Evolutionary conservation across 2,329 filamentous ascomycete genomes (phyloP).

Genomic region (Colletotrichum incanum): DNA sequence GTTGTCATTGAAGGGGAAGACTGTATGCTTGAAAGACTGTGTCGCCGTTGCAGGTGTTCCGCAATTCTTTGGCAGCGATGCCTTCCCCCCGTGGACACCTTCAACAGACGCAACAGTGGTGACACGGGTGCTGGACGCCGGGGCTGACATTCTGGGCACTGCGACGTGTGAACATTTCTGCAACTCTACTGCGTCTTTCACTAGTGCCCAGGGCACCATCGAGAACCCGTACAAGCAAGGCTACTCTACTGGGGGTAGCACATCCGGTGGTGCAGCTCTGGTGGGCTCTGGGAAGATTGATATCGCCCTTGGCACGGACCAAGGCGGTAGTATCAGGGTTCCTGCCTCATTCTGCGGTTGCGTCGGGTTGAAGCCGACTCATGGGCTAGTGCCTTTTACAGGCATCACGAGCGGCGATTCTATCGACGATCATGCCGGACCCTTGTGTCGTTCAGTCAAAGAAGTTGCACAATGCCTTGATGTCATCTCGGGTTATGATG

Average conservation of each 20-base stretch:
- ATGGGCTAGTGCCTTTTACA: slow-evolving; percentile 66
- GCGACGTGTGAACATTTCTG: slow-evolving; percentile 70
- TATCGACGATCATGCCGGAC: slow-evolving; percentile 66
- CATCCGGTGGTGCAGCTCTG: slow-evolving; percentile 62
- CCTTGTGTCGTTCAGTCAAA: slow-evolving; percentile 57
- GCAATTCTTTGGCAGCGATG: slow-evolving; percentile 67
- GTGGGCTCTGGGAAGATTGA: slow-evolving; percentile 61
- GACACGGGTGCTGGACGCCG: slow-evolving; percentile 64
- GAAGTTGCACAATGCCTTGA: slow-evolving; percentile 61
- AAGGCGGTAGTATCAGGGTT: slow-evolving; percentile 63
- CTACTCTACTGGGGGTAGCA: slow-evolving; percentile 66
- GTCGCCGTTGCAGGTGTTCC: slow-evolving; percentile 69
- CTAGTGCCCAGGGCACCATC: slow-evolving; percentile 61
- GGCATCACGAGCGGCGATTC: slow-evolving; percentile 64
- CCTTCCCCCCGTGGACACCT: slow-evolving; percentile 65
- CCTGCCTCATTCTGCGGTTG: slow-evolving; percentile 59
- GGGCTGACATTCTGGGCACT: slow-evolving; percentile 65
- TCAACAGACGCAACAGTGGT: slow-evolving; percentile 69
- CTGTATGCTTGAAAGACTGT: slow-evolving; percentile 68
- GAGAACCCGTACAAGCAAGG: slow-evolving; percentile 62
- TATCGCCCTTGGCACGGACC: slow-evolving; percentile 64
- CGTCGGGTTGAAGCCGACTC: slow-evolving; percentile 67
- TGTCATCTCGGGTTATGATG: slow-evolving; percentile 64
- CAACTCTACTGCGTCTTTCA: slow-evolving; percentile 63
- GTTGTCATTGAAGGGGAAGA: slow-evolving; percentile 57